Base-by-base conservation (phyloP, 2,329 filamentous ascomycete genomes). In the Talaromyces islandicus region DNA sequence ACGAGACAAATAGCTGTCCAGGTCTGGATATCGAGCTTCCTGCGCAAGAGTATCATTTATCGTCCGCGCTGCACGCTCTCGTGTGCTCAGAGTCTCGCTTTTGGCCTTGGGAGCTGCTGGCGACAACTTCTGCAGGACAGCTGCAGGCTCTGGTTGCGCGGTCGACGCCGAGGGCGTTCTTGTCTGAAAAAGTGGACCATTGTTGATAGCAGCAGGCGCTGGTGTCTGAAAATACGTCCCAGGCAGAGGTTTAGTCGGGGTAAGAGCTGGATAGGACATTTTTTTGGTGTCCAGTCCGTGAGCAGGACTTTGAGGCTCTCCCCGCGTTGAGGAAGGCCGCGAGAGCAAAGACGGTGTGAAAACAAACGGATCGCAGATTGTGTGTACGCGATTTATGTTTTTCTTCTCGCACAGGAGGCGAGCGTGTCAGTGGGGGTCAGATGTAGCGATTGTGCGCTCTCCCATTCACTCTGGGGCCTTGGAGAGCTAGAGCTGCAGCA, bases 1-100 rank as follows among this genome's bases (percentile, higher is more conserved):
- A 94, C 92, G 91, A 76, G 88, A 86, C 68, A 95, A 87, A 77
- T 96, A 96, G 60, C 85, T 89, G 73, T 97, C 93, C 19, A 99
- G 80, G 64, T 96, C 91, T 7, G 92, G 92, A 70, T 91, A 99
- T 70, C 85, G 86, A 68, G 87, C 86, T 70, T 97, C 93, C 61
- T 83, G 81, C 61, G 85, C 81, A 51, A 97, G 78, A 51, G 89
- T 88, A 65, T 87, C 84, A 74, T 96, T 96, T 73, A 99, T 88
- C 21, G 89, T 92, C 65, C 82, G 83, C 53, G 92, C 91, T 21
- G 91, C 94, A 74, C 91, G 89, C 66, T 90, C 84, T 62, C 96
- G 83, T 0, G 90, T 89, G 51, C 85, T 86, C 53, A 89, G 69
- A n/a, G 76, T 72, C 62, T 82, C 80, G 58, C 77, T 74, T 64